Base-by-base conservation (phyloP, 2,329 filamentous ascomycete species). In the Claviceps sorghi region DNA sequence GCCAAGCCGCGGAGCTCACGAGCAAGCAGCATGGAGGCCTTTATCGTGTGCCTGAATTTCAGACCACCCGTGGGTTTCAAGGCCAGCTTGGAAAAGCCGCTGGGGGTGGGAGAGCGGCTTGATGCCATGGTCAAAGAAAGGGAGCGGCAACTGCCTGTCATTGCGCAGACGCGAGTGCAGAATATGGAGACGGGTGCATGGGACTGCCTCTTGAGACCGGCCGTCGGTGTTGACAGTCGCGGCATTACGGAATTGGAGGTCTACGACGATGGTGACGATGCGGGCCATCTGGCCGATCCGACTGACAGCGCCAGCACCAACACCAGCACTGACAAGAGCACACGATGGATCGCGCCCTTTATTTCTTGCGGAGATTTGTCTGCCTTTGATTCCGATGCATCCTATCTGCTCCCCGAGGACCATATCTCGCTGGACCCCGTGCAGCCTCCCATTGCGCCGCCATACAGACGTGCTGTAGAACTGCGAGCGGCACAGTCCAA, bases 321-420 rank as follows among this genome's bases (percentile, higher is more conserved):
- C 26, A 26, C 26, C 19, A 32, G 29, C 4, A 46, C 17, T 3
- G 58, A 60, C 48, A 57, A 54, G 58, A 68, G 49, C 74, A 80
- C 54, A 67, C 73, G 84, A 49, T 97, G 91, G 89, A 91, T 97
- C 59, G 89, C 90, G 3, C 89, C 91, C 0, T 98, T 98, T 65
- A 79, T 98, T 61, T 90, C 93, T n/a, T 98, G 93, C 65, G 93
- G 93, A 46, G 93, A 98, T 68, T 75, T 98, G 51, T 94, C 89
- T 26, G 83, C 88, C 11, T 98, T 90, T 71, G 93, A 98, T 71
- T 89, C 91, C 0, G 93, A 98, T 73, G 91, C 93, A 4, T 93
- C 90, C 4, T 96, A 97, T 68, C 80, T 86, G 58, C 74, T 98
- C 19, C 90, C 93, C 0, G 85, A 90, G 55, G 86, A 89, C 58